Conservation (phyloP, 2,329 filamentous ascomycete genomes). For the Teratosphaeria zuluensis region DNA sequence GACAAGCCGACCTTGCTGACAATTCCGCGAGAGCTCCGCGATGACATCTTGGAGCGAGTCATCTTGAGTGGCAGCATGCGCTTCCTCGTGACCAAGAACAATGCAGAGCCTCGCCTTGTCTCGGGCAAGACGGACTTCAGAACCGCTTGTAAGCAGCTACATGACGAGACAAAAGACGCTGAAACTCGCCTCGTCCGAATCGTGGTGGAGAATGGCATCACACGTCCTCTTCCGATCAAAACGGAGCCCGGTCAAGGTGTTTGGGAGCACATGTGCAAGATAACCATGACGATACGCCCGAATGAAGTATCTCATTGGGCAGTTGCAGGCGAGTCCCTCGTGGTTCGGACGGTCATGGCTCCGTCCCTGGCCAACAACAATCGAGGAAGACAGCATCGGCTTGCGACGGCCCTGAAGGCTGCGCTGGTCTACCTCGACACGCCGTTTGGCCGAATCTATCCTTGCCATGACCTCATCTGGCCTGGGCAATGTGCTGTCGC, state of each 20-base stretch:
- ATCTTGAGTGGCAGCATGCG: neutral
- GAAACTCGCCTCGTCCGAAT: neutral
- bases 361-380: neutral
- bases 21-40: slow-evolving; percentile 16
- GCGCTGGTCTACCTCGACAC: neutral
- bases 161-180: neutral
- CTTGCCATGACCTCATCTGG: neutral
- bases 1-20: slow-evolving; percentile 3
- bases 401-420: neutral
- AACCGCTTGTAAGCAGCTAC: neutral
- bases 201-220: neutral
- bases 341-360: neutral
- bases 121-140: neutral
- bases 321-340: neutral
- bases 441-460: neutral
- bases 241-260: neutral
- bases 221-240: neutral
- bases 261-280: too few species aligned
- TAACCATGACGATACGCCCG: too few species aligned
- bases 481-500: neutral
- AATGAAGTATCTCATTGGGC: neutral
- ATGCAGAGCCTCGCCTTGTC: neutral
- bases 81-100: neutral
- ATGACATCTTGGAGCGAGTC: slow-evolving; percentile 7
- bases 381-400: neutral